Evolutionary conservation across 441 rosid genomes (phyloP).

Genomic region (Croton setiger): DNA sequence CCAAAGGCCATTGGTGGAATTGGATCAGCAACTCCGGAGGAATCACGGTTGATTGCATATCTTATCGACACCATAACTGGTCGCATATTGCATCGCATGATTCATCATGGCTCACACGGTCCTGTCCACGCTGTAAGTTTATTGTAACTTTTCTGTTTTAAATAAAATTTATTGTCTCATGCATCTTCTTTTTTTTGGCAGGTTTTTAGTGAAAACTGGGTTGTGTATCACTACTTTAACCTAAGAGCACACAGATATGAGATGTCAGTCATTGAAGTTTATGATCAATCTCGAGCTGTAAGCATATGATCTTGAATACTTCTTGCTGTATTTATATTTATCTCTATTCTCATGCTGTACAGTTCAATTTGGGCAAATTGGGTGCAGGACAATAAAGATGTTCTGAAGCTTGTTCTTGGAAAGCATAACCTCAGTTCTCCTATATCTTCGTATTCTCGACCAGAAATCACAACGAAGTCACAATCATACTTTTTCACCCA

Average conservation of each 20-base stretch:
- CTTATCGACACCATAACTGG: constrained; percentile 92
- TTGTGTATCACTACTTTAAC: constrained; percentile 96
- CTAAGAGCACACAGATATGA: constrained; percentile 96
- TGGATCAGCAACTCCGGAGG: constrained; percentile 90
- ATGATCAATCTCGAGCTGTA: constrained; percentile 99
- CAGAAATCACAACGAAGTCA: constrained; percentile 77
- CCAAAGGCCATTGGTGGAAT: constrained; percentile 85
- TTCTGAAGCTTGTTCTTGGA: constrained; percentile 87
- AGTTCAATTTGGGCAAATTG: constrained; percentile 21
- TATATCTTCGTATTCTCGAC: constrained; percentile 75
- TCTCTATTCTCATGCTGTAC: constrained; percentile 5
- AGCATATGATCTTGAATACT: constrained; percentile 24
- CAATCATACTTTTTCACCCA: constrained; percentile 95
- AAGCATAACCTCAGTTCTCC: constrained; percentile 96
- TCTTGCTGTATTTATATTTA: constrained; percentile 3
- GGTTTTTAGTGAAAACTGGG: constrained; percentile 99
- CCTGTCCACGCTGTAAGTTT: constrained; percentile 88
- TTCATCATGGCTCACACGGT: constrained; percentile 94
- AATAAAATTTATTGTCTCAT: constrained; percentile 23
- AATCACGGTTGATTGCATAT: constrained; percentile 75
- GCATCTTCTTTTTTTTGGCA: constrained; percentile 34
- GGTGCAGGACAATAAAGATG: constrained; percentile 92
- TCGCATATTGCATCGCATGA: constrained; percentile 84
- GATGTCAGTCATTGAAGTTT: constrained; percentile 93
- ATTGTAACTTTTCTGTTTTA: constrained; percentile 14